phyloP scores from a whole-genome alignment of 176 grass and related monocot genomes.

The Musa troglodytarum region DNA sequence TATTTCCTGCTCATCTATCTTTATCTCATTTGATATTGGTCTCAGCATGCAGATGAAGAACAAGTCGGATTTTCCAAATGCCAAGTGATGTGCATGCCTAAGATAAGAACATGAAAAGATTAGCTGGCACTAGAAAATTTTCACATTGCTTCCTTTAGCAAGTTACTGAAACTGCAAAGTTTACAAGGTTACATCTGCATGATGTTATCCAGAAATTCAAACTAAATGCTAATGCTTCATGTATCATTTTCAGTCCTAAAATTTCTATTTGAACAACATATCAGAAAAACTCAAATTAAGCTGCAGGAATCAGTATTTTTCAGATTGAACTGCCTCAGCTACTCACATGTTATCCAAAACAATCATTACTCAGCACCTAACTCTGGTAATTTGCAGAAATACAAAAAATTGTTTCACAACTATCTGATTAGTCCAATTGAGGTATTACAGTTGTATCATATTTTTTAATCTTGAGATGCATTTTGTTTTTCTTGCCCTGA shows the following conservation, averaged over 20 bases:
- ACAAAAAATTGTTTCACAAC: background rate
- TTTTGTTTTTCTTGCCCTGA: too few relatives aligned
- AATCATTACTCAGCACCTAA: background rate
- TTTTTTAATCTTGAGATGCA: too few relatives aligned
- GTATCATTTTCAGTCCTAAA: background rate
- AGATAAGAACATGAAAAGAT: constrained; percentile 11
- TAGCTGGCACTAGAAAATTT: background rate
- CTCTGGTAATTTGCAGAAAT: background rate
- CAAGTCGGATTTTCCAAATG: constrained; percentile 89
- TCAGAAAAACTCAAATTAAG: background rate
- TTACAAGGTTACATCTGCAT: background rate
- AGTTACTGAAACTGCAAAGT: too few relatives aligned
- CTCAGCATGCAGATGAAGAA: constrained; percentile 98
- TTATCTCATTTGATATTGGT: constrained; percentile 62
- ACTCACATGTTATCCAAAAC: background rate
- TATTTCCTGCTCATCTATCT: constrained; percentile 83
- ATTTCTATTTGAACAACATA: background rate
- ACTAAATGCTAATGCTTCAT: background rate
- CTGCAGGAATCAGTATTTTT: background rate
- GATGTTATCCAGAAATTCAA: background rate
- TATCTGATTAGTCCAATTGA: too few relatives aligned
- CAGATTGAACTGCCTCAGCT: background rate
- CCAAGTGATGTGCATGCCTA: constrained; percentile 81
- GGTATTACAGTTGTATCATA: too few relatives aligned
- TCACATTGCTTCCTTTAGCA: background rate